A percentile compares a stretch with the other conserved stretches of the same genome.
phyloP scores from a whole-genome alignment of 768 basidiomycete species.

The Rhodotorula sphaerocarpa region DNA sequence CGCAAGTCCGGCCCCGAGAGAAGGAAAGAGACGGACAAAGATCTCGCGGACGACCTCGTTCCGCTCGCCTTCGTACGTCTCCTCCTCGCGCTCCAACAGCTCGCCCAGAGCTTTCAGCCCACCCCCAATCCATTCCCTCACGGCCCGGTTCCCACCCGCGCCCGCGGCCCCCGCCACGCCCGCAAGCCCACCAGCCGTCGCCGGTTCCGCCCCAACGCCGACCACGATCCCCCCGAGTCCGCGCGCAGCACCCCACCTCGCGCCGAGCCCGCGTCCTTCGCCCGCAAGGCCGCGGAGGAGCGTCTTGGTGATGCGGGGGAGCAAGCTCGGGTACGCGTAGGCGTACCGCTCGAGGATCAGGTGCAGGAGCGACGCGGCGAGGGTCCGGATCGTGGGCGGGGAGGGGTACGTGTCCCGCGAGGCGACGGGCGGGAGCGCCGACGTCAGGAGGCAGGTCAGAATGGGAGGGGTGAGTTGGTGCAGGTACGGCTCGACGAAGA shows the following conservation, averaged over 20 bases:
- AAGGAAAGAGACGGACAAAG: slow-evolving; percentile 32
- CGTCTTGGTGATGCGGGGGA: slow-evolving; percentile 86
- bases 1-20: no score
- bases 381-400: slow-evolving; percentile 53
- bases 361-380: slow-evolving; percentile 74
- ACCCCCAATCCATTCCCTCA: slow-evolving; percentile 34
- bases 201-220: slow-evolving; percentile 30
- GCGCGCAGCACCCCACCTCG: slow-evolving; percentile 80
- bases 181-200: slow-evolving; percentile 34
- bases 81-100: slow-evolving; percentile 36
- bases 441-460: slow-evolving; percentile 81
- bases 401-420: slow-evolving; percentile 19
- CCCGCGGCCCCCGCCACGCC: not conserved
- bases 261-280: slow-evolving; percentile 50
- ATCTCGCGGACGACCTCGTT: slow-evolving; percentile 32
- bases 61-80: slow-evolving; percentile 30
- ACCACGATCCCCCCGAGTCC: slow-evolving; percentile 49
- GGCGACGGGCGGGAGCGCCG: slow-evolving; percentile 64
- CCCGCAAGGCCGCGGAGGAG: slow-evolving; percentile 71
- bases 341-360: slow-evolving; percentile 71
- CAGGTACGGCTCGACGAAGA: slow-evolving; percentile 95
- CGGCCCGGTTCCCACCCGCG: slow-evolving; percentile 25
- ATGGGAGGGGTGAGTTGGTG: slow-evolving; percentile 93
- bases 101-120: slow-evolving; percentile 41
- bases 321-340: slow-evolving; percentile 78